A percentile compares a stretch with the other conserved stretches of the same genome.
These are phyloP conservation scores for Leonotis leonurus DNA, from an alignment of 257 asterid species.

Conservation along the genomic window DNA sequence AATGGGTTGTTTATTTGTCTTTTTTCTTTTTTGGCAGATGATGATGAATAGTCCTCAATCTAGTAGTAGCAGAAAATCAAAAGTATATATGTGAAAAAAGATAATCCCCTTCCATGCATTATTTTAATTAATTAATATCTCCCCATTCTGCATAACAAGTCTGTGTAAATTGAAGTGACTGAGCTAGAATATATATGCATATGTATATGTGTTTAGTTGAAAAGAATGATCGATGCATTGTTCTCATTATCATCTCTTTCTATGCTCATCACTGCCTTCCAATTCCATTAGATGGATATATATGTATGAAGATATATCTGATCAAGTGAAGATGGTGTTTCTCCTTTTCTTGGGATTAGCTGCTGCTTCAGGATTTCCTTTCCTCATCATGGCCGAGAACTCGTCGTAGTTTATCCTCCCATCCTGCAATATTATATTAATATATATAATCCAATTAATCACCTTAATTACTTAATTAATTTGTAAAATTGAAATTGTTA, in stretches of 20 bases:
- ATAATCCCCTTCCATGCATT: conserved; percentile 3
- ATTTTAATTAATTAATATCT: too few species aligned
- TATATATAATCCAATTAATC: too few species aligned
- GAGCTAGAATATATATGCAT: too few species aligned
- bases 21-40: not conserved
- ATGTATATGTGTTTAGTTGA: not conserved
- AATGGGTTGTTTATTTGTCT: not conserved
- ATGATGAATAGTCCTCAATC: too few species aligned
- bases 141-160: conserved; percentile 3
- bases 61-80: not conserved
- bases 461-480: too few species aligned
- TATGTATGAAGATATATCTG: too few species aligned
- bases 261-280: too few species aligned
- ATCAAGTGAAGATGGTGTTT: conserved; percentile 36
- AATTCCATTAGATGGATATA: too few species aligned
- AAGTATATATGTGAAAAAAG: conserved; percentile 1
- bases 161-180: too few species aligned
- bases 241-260: too few species aligned
- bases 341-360: conserved; percentile 60
- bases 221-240: not conserved
- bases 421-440: too few species aligned
- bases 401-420: conserved; percentile 79
- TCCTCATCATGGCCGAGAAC: conserved; percentile 85
- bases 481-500: too few species aligned
- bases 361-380: conserved; percentile 65